Base-by-base conservation (phyloP, 2,329 filamentous ascomycete genomes). In the Truncatella angustata region DNA sequence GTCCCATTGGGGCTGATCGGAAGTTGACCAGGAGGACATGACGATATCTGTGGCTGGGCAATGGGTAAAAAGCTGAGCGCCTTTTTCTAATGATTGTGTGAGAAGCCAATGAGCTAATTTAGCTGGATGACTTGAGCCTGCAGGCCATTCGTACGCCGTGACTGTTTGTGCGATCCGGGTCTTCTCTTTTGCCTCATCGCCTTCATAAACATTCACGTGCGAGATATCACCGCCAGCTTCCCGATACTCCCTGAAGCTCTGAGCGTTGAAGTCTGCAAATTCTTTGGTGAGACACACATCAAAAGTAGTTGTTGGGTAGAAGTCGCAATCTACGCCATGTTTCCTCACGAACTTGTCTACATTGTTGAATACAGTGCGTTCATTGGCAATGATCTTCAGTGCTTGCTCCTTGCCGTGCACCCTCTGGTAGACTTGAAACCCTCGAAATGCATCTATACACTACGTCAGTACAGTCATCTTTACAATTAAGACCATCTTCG, bases 131-230 rank as follows among this genome's bases (percentile, higher is more conserved):
- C 66, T 73, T 3, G 73, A 77, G 3, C 72, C 76, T 12, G 74
- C 76, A 4, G 75, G 72, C 76, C 76, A 79, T 56, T 78, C 75
- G 53, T 78, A 79, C 6, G 75, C 76, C n/a, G 71, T 67, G 10
- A 76, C 50, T 0, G 71, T 70, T 2, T 60, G 61, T 3, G 59
- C 46, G 4, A 77, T 64, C 24, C 70, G 64, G 0, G 74, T 76
- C 50, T 61, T 66, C 6, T 42, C 40, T 43, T 58, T 59, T 3
- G 73, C 73, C 42, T 74, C 70, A n/a, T 70, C 62, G 16, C 68
- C 72, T 28, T 69, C 58, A 50, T 70, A 71, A 51, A 68, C 66
- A 36, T 62, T 66, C 48, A 76, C 65, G 50, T 74, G 70, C 5
- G 70, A 72, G 3, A 72, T 63, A 55, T 77, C 72, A 1, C 74